phyloP scores from a whole-genome alignment of 2,329 filamentous ascomycete species.

The Scedosporium boydii region DNA sequence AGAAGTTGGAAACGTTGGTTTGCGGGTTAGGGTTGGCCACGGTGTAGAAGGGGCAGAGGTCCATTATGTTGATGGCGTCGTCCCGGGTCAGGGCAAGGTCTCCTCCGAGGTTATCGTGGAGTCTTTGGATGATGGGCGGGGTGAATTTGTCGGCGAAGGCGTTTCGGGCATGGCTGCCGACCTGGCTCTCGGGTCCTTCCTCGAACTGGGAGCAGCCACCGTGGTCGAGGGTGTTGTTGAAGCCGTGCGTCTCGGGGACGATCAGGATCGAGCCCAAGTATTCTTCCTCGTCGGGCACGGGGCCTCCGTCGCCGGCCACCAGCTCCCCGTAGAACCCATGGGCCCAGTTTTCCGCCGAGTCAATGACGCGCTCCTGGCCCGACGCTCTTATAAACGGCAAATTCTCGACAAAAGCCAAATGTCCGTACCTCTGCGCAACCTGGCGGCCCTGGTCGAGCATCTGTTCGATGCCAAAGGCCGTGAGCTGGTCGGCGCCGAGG shows the following conservation, averaged over 20 bases:
- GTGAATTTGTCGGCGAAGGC: slow-evolving; percentile 56
- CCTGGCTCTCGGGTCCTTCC: slow-evolving; percentile 36
- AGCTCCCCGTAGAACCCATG: slow-evolving; percentile 55
- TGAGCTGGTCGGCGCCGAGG: slow-evolving; percentile 61
- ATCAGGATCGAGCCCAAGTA: slow-evolving; percentile 51
- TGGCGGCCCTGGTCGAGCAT: slow-evolving; percentile 66
- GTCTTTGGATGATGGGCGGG: slow-evolving; percentile 54
- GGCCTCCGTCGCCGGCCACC: slow-evolving; percentile 23
- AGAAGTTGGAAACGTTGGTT: slow-evolving; percentile 57
- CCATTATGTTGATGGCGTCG: slow-evolving; percentile 70
- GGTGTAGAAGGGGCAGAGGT: slow-evolving; percentile 78
- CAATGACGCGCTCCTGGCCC: slow-evolving; percentile 60
- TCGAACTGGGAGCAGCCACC: slow-evolving; percentile 64
- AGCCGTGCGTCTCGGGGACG: slow-evolving; percentile 54
- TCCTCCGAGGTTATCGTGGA: slow-evolving; percentile 62
- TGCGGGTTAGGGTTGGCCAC: slow-evolving; percentile 48
- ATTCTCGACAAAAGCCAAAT: slow-evolving; percentile 21
- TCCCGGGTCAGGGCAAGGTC: slow-evolving; percentile 54
- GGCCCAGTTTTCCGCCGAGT: slow-evolving; percentile 67
- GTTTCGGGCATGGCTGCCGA: slow-evolving; percentile 40
- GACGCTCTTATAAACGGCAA: slow-evolving; percentile 63
- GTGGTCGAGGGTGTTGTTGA: slow-evolving; percentile 78
- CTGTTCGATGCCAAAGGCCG: slow-evolving; percentile 54
- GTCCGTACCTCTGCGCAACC: slow-evolving; percentile 64
- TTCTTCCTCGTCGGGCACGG: slow-evolving; percentile 19